Evolutionary conservation across 345 rosid species (phyloP).

Genomic region (Ceriops tagal): DNA sequence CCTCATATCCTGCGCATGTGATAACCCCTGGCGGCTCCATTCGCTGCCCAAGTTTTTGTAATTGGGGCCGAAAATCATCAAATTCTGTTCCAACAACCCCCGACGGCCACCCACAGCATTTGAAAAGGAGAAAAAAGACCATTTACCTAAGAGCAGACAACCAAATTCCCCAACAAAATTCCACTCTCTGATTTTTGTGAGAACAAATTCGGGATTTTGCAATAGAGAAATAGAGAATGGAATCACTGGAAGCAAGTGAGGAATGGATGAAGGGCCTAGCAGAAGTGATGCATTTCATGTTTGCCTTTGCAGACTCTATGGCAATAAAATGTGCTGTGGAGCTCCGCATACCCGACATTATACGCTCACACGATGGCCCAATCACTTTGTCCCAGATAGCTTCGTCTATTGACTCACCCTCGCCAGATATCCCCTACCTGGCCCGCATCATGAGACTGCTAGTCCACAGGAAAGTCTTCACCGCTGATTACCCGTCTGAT

Average conservation of each 20-base stretch:
- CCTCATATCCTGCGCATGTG: no score
- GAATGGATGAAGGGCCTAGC: conserved; percentile 16
- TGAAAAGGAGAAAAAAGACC: no score
- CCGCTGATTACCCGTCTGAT: conserved; percentile 10
- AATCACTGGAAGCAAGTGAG: neutral
- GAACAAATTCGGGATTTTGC: no score
- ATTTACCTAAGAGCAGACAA: no score
- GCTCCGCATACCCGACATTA: conserved; percentile 26
- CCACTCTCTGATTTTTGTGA: no score
- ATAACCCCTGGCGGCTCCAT: no score
- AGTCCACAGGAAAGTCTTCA: conserved; percentile 21
- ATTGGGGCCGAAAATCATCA: no score
- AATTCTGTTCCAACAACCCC: no score
- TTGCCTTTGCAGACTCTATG: conserved; percentile 25
- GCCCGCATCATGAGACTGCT: conserved; percentile 28
- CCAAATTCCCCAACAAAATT: no score
- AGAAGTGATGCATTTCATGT: conserved; percentile 14
- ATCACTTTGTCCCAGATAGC: conserved; percentile 26
- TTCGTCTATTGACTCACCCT: conserved; percentile 16
- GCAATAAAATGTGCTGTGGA: conserved; percentile 22
- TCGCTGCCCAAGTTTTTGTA: no score
- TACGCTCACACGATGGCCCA: conserved; percentile 17
- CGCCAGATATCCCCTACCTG: conserved; percentile 11
- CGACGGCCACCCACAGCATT: no score
- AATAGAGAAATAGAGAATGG: no score